phyloP scores from a whole-genome alignment of 1,284 basidiomycete genomes.

The Agaricales sp. region DNA sequence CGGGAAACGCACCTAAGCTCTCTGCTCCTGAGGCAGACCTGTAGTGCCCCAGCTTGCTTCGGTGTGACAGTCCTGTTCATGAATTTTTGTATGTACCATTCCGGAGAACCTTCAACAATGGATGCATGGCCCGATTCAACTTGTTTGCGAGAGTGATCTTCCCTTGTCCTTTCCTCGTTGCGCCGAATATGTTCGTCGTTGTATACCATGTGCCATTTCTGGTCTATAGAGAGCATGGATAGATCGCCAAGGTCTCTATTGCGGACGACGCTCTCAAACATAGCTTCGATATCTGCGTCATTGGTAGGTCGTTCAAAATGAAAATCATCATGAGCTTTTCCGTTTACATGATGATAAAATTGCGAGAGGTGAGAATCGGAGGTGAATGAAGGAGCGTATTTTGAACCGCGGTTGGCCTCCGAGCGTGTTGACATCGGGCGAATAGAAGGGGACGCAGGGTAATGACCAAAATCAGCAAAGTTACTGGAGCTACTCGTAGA shows the following conservation, averaged over 20 bases:
- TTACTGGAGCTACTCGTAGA: conserved; percentile 20
- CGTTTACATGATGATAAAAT: conserved; percentile 36
- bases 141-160: conserved; percentile 51
- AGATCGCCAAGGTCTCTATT: conserved; percentile 56
- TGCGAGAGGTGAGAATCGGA: conserved; percentile 43
- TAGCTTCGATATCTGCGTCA: conserved; percentile 63
- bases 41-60: conserved; percentile 71
- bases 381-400: conserved; percentile 39
- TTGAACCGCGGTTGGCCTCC: conserved; percentile 50
- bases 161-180: conserved; percentile 56
- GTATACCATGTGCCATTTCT: conserved; percentile 90
- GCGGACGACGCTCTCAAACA: conserved; percentile 70
- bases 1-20: conserved; percentile 63
- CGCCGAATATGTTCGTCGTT: conserved; percentile 77
- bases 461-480: conserved; percentile 15
- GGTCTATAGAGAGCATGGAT: conserved; percentile 59
- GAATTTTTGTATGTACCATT: conserved; percentile 88
- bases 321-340: conserved; percentile 43
- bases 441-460: conserved; percentile 25
- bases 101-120: conserved; percentile 58
- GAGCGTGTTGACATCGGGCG: conserved; percentile 48
- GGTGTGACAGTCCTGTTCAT: conserved; percentile 78
- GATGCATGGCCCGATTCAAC: conserved; percentile 42
- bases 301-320: conserved; percentile 62
- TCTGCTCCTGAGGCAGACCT: conserved; percentile 76